A percentile compares a stretch with the other conserved stretches of the same genome.
Evolutionary conservation across 2,329 filamentous ascomycete species (phyloP).

Genomic region (Fusarium tjaetaba): DNA sequence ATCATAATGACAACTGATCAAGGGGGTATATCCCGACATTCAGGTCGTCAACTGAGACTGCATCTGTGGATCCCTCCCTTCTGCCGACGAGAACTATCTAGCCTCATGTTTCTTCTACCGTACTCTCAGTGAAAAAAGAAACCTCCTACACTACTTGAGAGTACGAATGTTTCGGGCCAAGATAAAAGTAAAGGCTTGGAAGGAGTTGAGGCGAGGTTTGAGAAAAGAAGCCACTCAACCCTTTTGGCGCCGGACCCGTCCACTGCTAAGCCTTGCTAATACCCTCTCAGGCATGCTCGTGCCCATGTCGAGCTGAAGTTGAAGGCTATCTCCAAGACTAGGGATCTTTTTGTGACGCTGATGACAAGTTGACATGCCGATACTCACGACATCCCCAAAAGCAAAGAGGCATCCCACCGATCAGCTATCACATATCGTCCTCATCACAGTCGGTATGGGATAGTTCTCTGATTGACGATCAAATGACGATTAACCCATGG

Average conservation of each 20-base stretch:
- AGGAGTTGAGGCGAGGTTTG: conserved; percentile 4
- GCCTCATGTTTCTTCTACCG: conserved; percentile 8
- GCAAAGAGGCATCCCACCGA: neutral
- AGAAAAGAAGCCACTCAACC: conserved; percentile 20
- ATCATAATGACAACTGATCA: conserved; percentile 27
- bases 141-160: neutral
- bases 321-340: neutral
- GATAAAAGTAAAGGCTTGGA: neutral
- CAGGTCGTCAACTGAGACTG: conserved; percentile 35
- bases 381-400: neutral
- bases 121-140: neutral
- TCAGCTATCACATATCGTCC: neutral
- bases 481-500: neutral
- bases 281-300: conserved; percentile 6
- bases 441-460: neutral
- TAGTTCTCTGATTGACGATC: neutral
- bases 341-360: conserved; percentile 5
- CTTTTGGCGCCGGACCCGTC: conserved; percentile 2
- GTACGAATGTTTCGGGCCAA: conserved; percentile 6
- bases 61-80: conserved; percentile 28
- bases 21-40: conserved; percentile 30
- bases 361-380: conserved; percentile 7
- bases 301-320: conserved; percentile 22
- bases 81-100: conserved; percentile 6
- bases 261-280: neutral